phyloP scores from a whole-genome alignment of 495 filamentous ascomycete species.

The Trichoderma reesei region DNA sequence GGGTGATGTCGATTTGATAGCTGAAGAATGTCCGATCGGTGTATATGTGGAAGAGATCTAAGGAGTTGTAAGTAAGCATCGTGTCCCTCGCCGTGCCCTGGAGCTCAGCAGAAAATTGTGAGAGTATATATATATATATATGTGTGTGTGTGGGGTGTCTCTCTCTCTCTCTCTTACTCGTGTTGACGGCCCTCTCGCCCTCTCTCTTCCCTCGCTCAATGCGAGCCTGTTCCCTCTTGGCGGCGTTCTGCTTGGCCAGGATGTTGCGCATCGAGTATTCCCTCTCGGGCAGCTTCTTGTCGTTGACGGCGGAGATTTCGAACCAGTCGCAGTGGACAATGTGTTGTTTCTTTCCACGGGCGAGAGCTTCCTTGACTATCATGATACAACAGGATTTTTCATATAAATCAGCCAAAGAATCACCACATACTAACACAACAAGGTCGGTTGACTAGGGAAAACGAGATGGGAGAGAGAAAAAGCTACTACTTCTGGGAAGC shows the following conservation, averaged over 20 bases:
- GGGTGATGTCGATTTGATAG: constrained; percentile 25
- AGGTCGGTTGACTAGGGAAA: no score
- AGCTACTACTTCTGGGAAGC: background rate
- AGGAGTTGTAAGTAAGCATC: no score
- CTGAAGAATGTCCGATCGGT: constrained; percentile 24
- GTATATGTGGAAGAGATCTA: constrained; percentile 20
- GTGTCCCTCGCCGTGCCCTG: no score
- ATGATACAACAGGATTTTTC: no score
- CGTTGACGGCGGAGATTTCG: constrained; percentile 23
- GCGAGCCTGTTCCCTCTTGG: constrained; percentile 14
- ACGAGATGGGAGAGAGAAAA: background rate
- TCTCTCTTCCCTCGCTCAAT: constrained; percentile 41
- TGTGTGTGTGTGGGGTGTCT: no score
- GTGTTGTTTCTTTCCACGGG: constrained; percentile 13
- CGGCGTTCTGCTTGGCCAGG: background rate
- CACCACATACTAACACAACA: no score
- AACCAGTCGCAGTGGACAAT: constrained; percentile 33
- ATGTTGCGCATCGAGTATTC: constrained; percentile 16
- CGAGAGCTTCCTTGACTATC: constrained; percentile 6
- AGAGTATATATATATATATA: no score
- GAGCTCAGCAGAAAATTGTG: no score
- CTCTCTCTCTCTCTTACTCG: no score
- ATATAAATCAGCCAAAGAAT: no score
- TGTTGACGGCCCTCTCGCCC: constrained; percentile 34
- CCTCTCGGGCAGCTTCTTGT: constrained; percentile 15